Percentiles rank a stretch among this genome's conserved stretches.
Evolutionary conservation across 2,329 filamentous ascomycete species (phyloP).

Genomic region (Colletotrichum kahawae): DNA sequence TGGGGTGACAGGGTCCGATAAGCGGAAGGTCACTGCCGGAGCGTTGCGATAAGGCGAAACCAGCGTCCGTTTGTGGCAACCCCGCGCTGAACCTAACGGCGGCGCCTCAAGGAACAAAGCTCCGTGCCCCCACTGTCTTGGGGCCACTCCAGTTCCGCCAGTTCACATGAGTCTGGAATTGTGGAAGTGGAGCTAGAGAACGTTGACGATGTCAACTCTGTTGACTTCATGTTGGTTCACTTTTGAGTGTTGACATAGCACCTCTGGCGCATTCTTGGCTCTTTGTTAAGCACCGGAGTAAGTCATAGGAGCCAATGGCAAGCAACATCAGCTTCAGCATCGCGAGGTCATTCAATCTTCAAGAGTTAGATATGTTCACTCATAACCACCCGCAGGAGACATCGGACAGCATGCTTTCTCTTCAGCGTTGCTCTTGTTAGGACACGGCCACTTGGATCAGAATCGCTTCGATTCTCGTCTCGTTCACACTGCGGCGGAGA

Average conservation of each 20-base stretch:
- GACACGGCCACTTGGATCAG: neutral
- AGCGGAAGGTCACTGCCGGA: slow-evolving; percentile 18
- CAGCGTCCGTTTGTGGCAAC: slow-evolving; percentile 20
- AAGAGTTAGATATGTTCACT: neutral
- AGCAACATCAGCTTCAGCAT: neutral
- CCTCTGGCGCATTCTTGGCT: neutral
- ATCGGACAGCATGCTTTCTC: neutral
- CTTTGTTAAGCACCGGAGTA: neutral
- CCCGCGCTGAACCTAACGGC: neutral
- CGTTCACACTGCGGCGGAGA: neutral
- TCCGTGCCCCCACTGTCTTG: neutral
- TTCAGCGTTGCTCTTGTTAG: neutral
- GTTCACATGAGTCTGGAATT: neutral
- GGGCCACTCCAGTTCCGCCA: neutral
- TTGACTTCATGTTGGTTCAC: neutral
- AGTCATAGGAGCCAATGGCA: neutral
- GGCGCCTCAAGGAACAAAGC: neutral
- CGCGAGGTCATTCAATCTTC: neutral
- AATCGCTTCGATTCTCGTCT: neutral
- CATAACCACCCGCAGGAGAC: neutral
- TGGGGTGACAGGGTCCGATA: slow-evolving; percentile 18
- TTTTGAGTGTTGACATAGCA: neutral
- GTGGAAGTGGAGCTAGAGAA: neutral
- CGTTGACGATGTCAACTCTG: neutral
- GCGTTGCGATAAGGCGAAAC: slow-evolving; percentile 12